Evolutionary conservation across 2,329 filamentous ascomycete genomes (phyloP).

Genomic region (Byssochlamys sp.): DNA sequence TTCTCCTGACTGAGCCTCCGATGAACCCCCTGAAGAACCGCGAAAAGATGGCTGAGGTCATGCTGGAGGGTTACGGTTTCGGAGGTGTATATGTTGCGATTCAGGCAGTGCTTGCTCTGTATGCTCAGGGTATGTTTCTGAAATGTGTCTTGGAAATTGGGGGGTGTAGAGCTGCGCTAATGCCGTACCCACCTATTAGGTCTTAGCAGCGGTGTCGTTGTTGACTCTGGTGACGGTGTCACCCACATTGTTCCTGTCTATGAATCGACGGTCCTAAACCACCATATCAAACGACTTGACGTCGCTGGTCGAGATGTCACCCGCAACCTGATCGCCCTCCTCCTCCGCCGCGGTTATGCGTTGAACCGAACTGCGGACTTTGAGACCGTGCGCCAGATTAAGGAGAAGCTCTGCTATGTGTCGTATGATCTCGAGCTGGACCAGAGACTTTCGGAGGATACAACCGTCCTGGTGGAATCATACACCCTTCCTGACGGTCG

Average conservation of each 20-base stretch:
- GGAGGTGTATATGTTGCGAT: constrained; percentile 97
- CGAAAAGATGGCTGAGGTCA: constrained; percentile 96
- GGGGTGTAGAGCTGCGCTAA: not conserved
- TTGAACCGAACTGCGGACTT: constrained; percentile 98
- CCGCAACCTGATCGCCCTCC: constrained; percentile 90
- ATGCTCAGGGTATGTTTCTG: constrained; percentile 68
- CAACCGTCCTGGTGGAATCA: constrained; percentile 90
- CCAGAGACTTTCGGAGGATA: constrained; percentile 91
- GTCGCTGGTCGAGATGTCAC: constrained; percentile 95
- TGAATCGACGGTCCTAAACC: constrained; percentile 94
- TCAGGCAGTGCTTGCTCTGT: constrained; percentile 88
- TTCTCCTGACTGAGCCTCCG: constrained; percentile 89
- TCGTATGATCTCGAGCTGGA: constrained; percentile 96
- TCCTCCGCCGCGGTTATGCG: constrained; percentile 86
- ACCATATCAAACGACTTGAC: constrained; percentile 85
- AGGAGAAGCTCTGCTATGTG: constrained; percentile 99
- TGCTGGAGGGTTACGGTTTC: constrained; percentile 96
- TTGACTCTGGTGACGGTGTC: constrained; percentile 95
- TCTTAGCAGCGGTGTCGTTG: constrained; percentile 87
- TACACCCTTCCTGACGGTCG: constrained; percentile 95
- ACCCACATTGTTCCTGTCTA: constrained; percentile 98
- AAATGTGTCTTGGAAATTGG: not conserved
- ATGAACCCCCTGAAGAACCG: constrained; percentile 97
- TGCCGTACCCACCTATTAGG: constrained; percentile 39
- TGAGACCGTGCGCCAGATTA: constrained; percentile 97